Evolutionary conservation across 306 rosid genomes (phyloP).

Genomic region (Glycine tomentella): DNA sequence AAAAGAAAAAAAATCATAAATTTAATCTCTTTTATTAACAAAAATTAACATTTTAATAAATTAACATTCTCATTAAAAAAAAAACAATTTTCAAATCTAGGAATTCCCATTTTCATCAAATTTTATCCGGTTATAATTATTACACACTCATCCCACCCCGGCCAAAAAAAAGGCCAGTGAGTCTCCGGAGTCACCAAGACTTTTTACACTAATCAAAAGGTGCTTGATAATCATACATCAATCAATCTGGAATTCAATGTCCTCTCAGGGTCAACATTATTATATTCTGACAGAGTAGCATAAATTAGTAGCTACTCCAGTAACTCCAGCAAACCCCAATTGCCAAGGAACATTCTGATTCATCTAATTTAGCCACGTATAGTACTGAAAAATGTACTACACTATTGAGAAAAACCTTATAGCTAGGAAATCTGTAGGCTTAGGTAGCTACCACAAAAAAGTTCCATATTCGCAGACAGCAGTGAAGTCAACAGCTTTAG

Average conservation of each 20-base stretch:
- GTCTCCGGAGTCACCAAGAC: too few relatives aligned
- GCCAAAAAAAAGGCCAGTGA: too few relatives aligned
- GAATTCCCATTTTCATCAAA: too few relatives aligned
- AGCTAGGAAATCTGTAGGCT: slow-evolving; percentile 31
- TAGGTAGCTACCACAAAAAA: slow-evolving; percentile 10
- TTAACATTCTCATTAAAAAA: too few relatives aligned
- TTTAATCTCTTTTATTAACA: too few relatives aligned
- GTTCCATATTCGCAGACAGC: slow-evolving; percentile 44
- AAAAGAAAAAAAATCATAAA: too few relatives aligned
- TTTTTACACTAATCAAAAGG: neutral
- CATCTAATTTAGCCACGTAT: neutral
- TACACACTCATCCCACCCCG: too few relatives aligned
- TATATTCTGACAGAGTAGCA: neutral
- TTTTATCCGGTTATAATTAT: too few relatives aligned
- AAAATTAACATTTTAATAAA: too few relatives aligned
- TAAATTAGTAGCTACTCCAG: neutral
- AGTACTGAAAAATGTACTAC: neutral
- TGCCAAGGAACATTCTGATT: neutral
- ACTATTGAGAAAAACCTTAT: neutral
- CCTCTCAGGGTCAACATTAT: neutral
- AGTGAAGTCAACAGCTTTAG: slow-evolving; percentile 57
- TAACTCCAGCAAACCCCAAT: neutral
- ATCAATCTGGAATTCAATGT: neutral
- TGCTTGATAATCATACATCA: neutral
- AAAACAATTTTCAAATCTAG: too few relatives aligned